A percentile compares a stretch with the other conserved stretches of the same genome.
Conservation (phyloP, 1,139 yeast species). For the Spathaspora sp. region DNA sequence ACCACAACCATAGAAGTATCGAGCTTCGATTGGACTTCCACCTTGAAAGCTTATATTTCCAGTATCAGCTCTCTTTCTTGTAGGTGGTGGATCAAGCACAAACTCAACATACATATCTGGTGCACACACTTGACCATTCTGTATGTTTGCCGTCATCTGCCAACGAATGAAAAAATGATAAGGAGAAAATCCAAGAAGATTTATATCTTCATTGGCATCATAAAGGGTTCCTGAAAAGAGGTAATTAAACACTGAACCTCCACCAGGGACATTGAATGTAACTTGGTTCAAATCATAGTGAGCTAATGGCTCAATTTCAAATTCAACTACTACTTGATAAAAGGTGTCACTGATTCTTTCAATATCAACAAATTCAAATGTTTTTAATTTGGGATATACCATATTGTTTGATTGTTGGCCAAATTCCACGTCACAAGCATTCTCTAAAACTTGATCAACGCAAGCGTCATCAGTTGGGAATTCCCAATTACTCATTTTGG, state of each 20-base stretch:
- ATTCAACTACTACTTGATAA: not conserved
- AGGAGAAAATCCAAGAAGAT: not conserved
- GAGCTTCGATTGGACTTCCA: not conserved
- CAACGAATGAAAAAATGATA: not conserved
- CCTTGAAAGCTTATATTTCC: no score
- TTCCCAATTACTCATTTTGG: not conserved
- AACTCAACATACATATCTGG: not conserved
- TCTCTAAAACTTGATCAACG: not conserved
- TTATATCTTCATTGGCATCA: not conserved
- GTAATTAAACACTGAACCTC: not conserved
- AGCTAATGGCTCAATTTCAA: not conserved
- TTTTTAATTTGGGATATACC: not conserved
- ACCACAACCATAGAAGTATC: not conserved
- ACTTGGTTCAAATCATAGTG: not conserved
- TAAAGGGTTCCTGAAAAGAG: not conserved
- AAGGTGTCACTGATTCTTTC: not conserved
- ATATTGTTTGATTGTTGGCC: not conserved
- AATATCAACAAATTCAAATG: not conserved
- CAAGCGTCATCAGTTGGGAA: not conserved
- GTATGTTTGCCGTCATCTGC: not conserved
- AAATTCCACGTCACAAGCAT: not conserved
- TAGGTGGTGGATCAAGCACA: not conserved
- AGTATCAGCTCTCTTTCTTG: not conserved
- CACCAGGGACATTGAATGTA: not conserved
- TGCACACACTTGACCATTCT: not conserved